Percentiles rank a stretch among this genome's conserved stretches.
These are phyloP conservation scores for Penicillium olsonii DNA, from an alignment of 2,329 filamentous ascomycete genomes.

Conservation along the genomic window DNA sequence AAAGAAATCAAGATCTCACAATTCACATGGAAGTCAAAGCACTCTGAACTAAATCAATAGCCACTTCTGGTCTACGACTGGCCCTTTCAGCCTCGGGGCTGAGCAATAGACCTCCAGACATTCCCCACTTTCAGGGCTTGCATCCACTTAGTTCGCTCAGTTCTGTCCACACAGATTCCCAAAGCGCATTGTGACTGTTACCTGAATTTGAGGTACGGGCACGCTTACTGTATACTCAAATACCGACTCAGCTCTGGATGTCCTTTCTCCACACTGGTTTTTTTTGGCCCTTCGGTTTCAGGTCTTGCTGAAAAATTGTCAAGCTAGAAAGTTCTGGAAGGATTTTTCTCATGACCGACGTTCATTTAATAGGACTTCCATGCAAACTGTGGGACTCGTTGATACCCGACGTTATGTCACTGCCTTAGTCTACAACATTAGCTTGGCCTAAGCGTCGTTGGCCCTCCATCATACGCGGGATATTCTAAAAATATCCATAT, in stretches of 20 bases:
- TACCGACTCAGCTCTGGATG: constrained; percentile 4
- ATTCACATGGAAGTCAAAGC: constrained; percentile 1
- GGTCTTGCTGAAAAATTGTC: not conserved
- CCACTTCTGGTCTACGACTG: constrained; percentile 2
- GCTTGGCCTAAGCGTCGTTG: not conserved
- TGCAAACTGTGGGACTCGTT: not conserved
- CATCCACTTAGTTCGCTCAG: constrained; percentile 25
- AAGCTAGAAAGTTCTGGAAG: constrained; percentile 11
- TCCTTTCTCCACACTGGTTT: not conserved
- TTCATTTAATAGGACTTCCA: not conserved
- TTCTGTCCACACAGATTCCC: constrained; percentile 23
- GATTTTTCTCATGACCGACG: not conserved
- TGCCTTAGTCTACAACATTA: not conserved
- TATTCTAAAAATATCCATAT: not conserved
- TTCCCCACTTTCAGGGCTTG: constrained; percentile 30
- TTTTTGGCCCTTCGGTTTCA: not conserved
- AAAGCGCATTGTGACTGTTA: constrained; percentile 19
- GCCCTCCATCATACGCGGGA: not conserved
- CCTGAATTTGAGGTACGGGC: constrained; percentile 10
- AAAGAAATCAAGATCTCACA: not conserved
- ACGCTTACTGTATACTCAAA: constrained; percentile 12
- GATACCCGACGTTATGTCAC: not conserved
- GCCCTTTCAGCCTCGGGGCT: constrained; percentile 8
- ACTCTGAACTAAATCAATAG: not conserved
- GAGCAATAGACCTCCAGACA: constrained; percentile 14